Base-by-base conservation (phyloP, 257 asterid species). In the Eucommia ulmoides region DNA sequence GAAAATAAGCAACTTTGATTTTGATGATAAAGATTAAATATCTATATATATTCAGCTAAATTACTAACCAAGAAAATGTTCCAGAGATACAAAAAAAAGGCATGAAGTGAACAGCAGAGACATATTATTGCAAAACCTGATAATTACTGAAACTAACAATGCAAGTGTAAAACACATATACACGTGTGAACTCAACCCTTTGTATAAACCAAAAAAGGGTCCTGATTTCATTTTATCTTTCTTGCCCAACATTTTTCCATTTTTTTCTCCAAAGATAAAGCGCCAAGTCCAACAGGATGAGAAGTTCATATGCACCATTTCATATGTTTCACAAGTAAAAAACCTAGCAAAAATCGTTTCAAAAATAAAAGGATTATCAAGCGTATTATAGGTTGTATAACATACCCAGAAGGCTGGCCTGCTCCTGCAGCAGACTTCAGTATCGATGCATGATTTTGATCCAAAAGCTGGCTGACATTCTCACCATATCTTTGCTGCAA, bases 401-500 rank as follows among this genome's bases (percentile, higher is more conserved):
- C 60, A 55, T 86, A 91, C 99, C 93, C 97, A 17, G 99, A 74
- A 20, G 82, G 75, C 67, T 87, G 97, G 48, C 87, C 97, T 58
- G 81, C 65, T 49, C 84, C 76, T 3, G 80, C 86, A 67, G 95
- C 70, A 15, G 99, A 79, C 72, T 91, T 91, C 73, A 91, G 68
- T 54, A 91, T 74, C 15, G 98, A 82, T 18, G 94, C 88, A 61
- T 91, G 96, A 72, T 68, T 86, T 6, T 79, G 80, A 75, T 91
- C 99, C 73, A 83, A 47, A 45, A 81, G 84, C 62, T 73, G 93
- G 67, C 77, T 75, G 12, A 76, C 80, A 57, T 76, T 91, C 50
- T 91, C 96, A 22, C 87, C 84, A 64, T 81, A 91, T 49, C 95
- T 74, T 75, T 86, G 96, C 99, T 91, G 94, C 50, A 65, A 64